phyloP scores from a whole-genome alignment of 768 basidiomycete species.

The Lentinus tigrinus region DNA sequence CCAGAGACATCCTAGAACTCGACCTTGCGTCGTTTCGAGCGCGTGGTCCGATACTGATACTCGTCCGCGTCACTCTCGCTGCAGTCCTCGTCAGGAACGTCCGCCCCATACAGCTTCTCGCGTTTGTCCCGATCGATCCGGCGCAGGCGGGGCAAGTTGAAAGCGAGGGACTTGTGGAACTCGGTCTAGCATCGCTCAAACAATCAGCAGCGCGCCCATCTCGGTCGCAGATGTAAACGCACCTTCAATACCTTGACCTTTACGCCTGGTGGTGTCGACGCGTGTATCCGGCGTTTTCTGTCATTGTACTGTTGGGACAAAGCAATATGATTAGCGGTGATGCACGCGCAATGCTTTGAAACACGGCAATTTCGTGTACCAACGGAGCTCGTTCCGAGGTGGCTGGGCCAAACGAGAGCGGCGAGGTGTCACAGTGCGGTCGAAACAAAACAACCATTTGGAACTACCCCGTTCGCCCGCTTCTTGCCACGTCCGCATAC shows the following conservation, averaged over 20 bases:
- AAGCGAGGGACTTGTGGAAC: conserved; percentile 61
- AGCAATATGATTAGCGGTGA: conserved; percentile 3
- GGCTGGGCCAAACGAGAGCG: too few species aligned
- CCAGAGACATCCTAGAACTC: background rate
- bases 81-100: conserved; percentile 39
- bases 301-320: conserved; percentile 58
- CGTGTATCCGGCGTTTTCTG: conserved; percentile 56
- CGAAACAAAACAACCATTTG: too few species aligned
- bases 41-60: conserved; percentile 38
- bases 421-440: too few species aligned
- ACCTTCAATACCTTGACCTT: conserved; percentile 64
- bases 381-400: too few species aligned
- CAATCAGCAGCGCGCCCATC: background rate
- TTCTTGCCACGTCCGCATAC: too few species aligned
- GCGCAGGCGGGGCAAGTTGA: conserved; percentile 60
- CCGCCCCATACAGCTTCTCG: conserved; percentile 40
- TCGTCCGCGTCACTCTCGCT: conserved; percentile 56
- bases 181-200: conserved; percentile 48
- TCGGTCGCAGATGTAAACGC: conserved; percentile 11
- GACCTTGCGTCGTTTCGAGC: conserved; percentile 27
- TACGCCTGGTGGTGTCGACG: conserved; percentile 37
- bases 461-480: too few species aligned
- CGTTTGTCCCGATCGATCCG: conserved; percentile 56
- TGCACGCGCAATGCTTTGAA: background rate
- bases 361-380: too few species aligned